Conservation (phyloP, 352 stramenopile species). For the Phytopythium sindhum region DNA sequence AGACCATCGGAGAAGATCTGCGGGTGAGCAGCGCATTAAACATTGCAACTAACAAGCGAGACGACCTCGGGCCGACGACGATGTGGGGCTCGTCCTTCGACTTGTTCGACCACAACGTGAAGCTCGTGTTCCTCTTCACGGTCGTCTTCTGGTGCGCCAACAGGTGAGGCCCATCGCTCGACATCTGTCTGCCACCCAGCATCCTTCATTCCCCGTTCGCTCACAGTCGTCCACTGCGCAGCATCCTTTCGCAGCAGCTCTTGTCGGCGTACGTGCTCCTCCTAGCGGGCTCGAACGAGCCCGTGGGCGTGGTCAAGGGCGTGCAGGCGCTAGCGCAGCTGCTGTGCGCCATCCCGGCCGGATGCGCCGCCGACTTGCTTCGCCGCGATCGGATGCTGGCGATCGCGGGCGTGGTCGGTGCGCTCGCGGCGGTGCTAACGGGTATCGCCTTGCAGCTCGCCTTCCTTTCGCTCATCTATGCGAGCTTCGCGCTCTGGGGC, state of each 20-base stretch:
- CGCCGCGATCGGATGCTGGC: slow-evolving; percentile 53
- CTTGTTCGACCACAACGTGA: slow-evolving; percentile 63
- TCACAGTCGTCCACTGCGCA: slow-evolving; percentile 12
- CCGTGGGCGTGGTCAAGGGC: slow-evolving; percentile 37
- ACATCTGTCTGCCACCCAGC: neutral
- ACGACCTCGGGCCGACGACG: neutral
- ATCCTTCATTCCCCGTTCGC: neutral
- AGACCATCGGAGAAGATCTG: neutral
- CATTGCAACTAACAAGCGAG: neutral
- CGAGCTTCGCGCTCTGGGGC: slow-evolving; percentile 74
- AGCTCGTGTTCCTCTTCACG: slow-evolving; percentile 71
- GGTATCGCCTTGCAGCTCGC: slow-evolving; percentile 41
- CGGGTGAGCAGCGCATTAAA: too few relatives aligned
- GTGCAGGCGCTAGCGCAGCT: slow-evolving; percentile 56
- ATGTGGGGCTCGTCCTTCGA: slow-evolving; percentile 13
- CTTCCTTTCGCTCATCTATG: slow-evolving; percentile 47
- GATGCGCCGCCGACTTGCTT: slow-evolving; percentile 47
- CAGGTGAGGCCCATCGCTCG: slow-evolving; percentile 27
- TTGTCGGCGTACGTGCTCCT: slow-evolving; percentile 57
- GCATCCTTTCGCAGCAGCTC: slow-evolving; percentile 57
- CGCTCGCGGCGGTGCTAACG: slow-evolving; percentile 35
- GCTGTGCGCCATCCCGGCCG: slow-evolving; percentile 46
- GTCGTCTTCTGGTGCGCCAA: slow-evolving; percentile 55
- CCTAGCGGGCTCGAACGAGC: slow-evolving; percentile 45
- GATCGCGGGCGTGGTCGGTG: slow-evolving; percentile 32